phyloP scores from a whole-genome alignment of 2,329 filamentous ascomycete genomes.

The Venturia oleaginea region DNA sequence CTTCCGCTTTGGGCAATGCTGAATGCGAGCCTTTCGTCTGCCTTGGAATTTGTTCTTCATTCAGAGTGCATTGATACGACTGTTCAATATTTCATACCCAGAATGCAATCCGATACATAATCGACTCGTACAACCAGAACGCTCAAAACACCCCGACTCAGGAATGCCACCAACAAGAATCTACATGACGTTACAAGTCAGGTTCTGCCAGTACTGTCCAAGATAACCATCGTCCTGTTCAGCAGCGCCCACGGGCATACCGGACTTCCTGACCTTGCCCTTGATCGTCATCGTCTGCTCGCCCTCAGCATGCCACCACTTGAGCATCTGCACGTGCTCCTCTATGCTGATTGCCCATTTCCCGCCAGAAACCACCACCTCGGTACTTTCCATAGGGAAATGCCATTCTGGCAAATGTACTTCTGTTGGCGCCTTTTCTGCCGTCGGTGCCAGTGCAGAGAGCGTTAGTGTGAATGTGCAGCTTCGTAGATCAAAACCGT shows the following conservation, averaged over 20 bases:
- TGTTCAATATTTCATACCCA: no score
- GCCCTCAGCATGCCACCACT: slow-evolving; percentile 89
- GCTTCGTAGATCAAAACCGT: slow-evolving; percentile 73
- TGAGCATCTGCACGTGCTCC: slow-evolving; percentile 60
- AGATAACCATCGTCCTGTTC: slow-evolving; percentile 72
- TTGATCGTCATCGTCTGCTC: slow-evolving; percentile 70
- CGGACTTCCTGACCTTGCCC: slow-evolving; percentile 48
- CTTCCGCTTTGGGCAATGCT: not conserved
- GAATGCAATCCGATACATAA: no score
- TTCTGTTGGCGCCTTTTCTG: slow-evolving; percentile 62
- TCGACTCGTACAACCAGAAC: not conserved
- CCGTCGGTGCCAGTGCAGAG: slow-evolving; percentile 48
- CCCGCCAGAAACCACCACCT: slow-evolving; percentile 69
- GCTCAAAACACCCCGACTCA: not conserved
- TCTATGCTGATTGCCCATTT: slow-evolving; percentile 80
- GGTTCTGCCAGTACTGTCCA: slow-evolving; percentile 44
- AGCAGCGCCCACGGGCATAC: slow-evolving; percentile 45
- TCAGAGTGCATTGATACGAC: not conserved
- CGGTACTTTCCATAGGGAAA: slow-evolving; percentile 58
- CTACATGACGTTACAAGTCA: slow-evolving; percentile 38
- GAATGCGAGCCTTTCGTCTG: not conserved
- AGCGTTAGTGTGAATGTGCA: slow-evolving; percentile 70
- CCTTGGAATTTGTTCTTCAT: not conserved
- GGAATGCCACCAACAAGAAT: not conserved
- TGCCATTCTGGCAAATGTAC: slow-evolving; percentile 87